Evolutionary conservation across 495 filamentous ascomycete genomes (phyloP), one percentile per base, ranked within the genome.

Genomic region (Aspergillus sparsus): DNA sequence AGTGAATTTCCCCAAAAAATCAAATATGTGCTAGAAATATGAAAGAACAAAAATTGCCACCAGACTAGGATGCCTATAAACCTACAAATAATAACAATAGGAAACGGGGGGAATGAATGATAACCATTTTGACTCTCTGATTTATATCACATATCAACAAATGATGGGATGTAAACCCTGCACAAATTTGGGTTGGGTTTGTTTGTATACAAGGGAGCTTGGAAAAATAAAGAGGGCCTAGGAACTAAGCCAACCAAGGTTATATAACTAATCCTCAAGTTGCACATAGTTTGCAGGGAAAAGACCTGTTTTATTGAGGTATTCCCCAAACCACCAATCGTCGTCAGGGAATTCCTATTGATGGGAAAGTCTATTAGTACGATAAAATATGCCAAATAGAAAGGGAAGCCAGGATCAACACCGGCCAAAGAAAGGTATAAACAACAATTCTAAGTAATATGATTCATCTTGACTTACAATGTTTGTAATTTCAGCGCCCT

Each of bases 261-360:
- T 10, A n/a, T 27, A 46, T 47, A 7, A 4, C 73, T 73, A 88
- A 55, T 83, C 71, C 62, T 88, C 80, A 60, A 90, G 76, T 67
- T 87, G 74, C 46, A 91, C 89, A 69, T 92, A 92, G 68, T 91
- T 91, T 62, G 89, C 85, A n/a, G 89, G 89, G 82, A 99, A 99
- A n/a, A 98, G 80, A 27, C 94, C 94, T 7, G 82, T 83, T 58
- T 85, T 83, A 8, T 91, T 91, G 21, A 83, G 77, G 67, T 91
- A 95, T 61, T 90, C 84, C 39, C 94, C 94, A 61, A 90, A 85
- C 94, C 94, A 99, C 94, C 94, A 99, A 69, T 98, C 94, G 61
- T 98, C 92, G 69, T 98, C 94, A 5, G 95, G 95, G 76, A 98
- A 98, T 74, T 97, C 90, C 88, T 90, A 64, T n/a, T 15, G 21